These are phyloP conservation scores for Thraustotheca clavata DNA, from an alignment of 352 stramenopile species.

Conservation along the genomic window DNA sequence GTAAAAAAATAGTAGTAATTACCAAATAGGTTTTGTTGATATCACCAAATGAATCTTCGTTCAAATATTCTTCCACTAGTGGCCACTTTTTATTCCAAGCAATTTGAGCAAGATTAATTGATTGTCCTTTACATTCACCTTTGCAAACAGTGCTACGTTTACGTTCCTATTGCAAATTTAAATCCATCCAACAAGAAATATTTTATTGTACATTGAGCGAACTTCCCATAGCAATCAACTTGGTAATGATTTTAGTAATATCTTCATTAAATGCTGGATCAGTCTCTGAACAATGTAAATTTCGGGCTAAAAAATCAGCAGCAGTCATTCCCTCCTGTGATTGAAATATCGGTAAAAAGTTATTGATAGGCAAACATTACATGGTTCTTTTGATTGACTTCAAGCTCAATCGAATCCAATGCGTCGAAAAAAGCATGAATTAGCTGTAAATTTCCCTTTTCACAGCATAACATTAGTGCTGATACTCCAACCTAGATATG, in stretches of 20 bases:
- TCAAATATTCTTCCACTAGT: background rate
- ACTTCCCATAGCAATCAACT: background rate
- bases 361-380: background rate
- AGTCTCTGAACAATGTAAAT: slow-evolving; percentile 13
- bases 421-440: background rate
- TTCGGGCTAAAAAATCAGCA: slow-evolving; percentile 14
- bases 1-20: background rate
- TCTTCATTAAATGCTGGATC: background rate
- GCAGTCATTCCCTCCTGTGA: slow-evolving; percentile 15
- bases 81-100: slow-evolving; percentile 8
- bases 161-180: background rate
- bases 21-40: slow-evolving; percentile 22
- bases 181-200: background rate
- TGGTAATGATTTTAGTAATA: background rate
- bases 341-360: too few species aligned
- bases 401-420: background rate
- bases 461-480: slow-evolving; percentile 2
- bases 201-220: background rate
- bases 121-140: slow-evolving; percentile 16
- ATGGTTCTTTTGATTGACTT: slow-evolving; percentile 12
- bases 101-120: background rate
- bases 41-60: background rate
- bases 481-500: slow-evolving; percentile 4
- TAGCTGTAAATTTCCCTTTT: slow-evolving; percentile 12
- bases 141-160: slow-evolving; percentile 12